Base-by-base conservation (phyloP, 2,329 filamentous ascomycete species). In the Aspergillus chevalieri region DNA sequence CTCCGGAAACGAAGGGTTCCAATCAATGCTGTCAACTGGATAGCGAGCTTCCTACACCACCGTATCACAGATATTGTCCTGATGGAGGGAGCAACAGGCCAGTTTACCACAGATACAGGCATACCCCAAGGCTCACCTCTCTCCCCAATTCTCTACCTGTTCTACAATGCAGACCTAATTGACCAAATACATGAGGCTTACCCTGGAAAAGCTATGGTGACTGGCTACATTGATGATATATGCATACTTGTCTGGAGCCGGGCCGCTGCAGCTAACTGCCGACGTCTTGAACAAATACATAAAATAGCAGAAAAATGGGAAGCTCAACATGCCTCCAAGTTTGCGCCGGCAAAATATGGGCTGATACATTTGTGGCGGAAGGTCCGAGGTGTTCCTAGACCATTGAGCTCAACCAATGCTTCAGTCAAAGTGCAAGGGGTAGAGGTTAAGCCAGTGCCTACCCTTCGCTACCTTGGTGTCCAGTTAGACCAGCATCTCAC, bases 151-250 rank as follows among this genome's bases (percentile, higher is more conserved):
- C 57, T 64, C 14, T 63, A 58, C 36, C 47, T 64, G 1, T 58
- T 64, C 55, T 65, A 61, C 38, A 64, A 61, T 24, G 51, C 55
- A 2, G 56, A 62, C 39, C 51, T 58, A 8, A 50, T 58, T 19
- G 17, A 41, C 17, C 9, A 9, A 10, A 41, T 41, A 15, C 17
- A 41, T 10, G 17, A 10, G 9, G 17, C 17, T 4, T 41, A 41
- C 17, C 14, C 17, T 17, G 14, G 38, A 19, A n/a, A 3, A 17
- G 10, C 38, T 15, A 15, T 41, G 17, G 38, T 41, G 6, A 41
- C 14, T 15, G 17, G 38, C 38, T 41, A 41, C 17, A 41, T 41
- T 41, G 17, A 41, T 19, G 17, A 41, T 19, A 41, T 41, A 10
- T 41, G 17, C 15, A 41, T 41, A 15, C 38, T 41, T n/a, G 17